Evolutionary conservation across 2,329 filamentous ascomycete genomes (phyloP).

Genomic region (Aspergillus sp.): DNA sequence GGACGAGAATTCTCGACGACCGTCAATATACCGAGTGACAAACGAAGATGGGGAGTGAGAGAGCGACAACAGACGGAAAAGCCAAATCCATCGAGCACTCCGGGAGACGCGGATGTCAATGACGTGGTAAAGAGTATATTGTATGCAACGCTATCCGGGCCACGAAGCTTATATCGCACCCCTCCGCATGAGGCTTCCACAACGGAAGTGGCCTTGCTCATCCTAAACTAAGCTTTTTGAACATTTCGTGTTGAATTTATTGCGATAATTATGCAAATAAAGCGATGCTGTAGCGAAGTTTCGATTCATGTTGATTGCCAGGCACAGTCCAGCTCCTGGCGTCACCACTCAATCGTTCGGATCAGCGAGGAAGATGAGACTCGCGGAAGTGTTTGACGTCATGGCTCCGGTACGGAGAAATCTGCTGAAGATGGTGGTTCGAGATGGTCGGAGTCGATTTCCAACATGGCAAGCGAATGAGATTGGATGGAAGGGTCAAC

Average conservation of each 20-base stretch:
- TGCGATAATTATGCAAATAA: too few species aligned
- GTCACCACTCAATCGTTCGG: not conserved
- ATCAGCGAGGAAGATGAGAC: not conserved
- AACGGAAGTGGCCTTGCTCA: not conserved
- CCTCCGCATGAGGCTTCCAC: not conserved
- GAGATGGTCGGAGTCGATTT: not conserved
- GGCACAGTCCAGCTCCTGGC: not conserved
- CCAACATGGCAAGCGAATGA: not conserved
- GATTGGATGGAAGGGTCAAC: not conserved
- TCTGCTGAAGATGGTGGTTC: not conserved
- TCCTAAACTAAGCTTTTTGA: too few species aligned
- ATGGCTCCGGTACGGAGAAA: not conserved
- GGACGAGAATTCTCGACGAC: not conserved
- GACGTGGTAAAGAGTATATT: constrained; percentile 16
- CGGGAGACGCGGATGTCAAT: constrained; percentile 15
- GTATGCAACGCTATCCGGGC: constrained; percentile 13
- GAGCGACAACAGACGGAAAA: too few species aligned
- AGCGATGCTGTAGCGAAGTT: not conserved
- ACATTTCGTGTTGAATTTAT: too few species aligned
- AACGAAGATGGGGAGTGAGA: not conserved
- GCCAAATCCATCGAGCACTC: not conserved
- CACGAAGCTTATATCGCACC: constrained; percentile 13
- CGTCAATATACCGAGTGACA: not conserved
- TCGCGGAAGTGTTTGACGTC: not conserved
- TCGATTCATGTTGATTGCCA: not conserved